Evolutionary conservation across 108 stramenopile genomes (phyloP).

Genomic region (Cyclotella atomus): DNA sequence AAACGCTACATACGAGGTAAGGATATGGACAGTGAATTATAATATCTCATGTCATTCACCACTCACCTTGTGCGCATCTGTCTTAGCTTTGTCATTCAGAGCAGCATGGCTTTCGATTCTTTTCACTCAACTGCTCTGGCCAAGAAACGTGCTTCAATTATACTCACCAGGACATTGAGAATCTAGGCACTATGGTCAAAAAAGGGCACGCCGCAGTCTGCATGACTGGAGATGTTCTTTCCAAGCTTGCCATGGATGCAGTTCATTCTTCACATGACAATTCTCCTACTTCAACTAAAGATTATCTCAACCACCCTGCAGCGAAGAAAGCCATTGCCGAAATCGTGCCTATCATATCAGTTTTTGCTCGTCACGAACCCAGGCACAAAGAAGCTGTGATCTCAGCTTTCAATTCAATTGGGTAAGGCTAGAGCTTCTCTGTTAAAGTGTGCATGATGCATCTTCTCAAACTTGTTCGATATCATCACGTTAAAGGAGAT

Average conservation of each 20-base stretch:
- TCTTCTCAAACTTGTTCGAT: constrained; percentile 75
- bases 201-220: constrained; percentile 53
- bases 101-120: constrained; percentile 19
- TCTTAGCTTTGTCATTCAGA: constrained; percentile 10
- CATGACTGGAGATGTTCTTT: constrained; percentile 63
- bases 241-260: constrained; percentile 48
- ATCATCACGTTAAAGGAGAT: constrained; percentile 59
- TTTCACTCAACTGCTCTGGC: constrained; percentile 10
- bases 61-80: too few species aligned
- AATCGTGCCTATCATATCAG: constrained; percentile 79
- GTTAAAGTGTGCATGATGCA: not conserved
- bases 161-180: constrained; percentile 24
- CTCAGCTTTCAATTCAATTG: constrained; percentile 88
- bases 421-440: constrained; percentile 15
- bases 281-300: constrained; percentile 20
- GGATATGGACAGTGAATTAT: too few species aligned
- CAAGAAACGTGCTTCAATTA: constrained; percentile 27
- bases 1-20: constrained; percentile 46
- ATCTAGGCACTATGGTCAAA: constrained; percentile 43
- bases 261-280: constrained; percentile 35
- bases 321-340: constrained; percentile 56
- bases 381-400: constrained; percentile 96
- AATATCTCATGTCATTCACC: too few species aligned
- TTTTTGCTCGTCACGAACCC: constrained; percentile 96
- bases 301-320: constrained; percentile 68